Base-by-base conservation (phyloP, 495 filamentous ascomycete species). In the Hypomontagnella monticulosa region DNA sequence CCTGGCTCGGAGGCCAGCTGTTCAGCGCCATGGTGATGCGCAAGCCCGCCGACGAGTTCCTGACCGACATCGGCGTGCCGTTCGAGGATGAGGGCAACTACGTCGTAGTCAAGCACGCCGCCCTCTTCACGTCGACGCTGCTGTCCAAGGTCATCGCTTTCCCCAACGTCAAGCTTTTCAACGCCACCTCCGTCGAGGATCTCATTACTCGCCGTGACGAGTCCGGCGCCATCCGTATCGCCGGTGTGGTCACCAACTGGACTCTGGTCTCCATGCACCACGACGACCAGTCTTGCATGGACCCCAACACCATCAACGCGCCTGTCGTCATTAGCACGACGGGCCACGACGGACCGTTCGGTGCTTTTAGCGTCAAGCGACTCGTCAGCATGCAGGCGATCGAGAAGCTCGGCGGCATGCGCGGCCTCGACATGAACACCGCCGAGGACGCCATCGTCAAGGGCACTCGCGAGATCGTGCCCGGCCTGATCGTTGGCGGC, bases 101-200 rank as follows among this genome's bases (percentile, higher is more conserved):
- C 73, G 91, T 96, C 16, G 91, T 96, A 1, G 92, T 97, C 73
- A 96, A 93, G 85, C 93, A 97, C 79, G 93, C 93, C 14, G 91
- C 93, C 4, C 85, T 95, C 49, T 96, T 97, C 80, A 97, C 92
- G 20, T 91, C 88, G 54, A 96, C 93, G 14, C 82, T 97, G 53
- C 76, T 97, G 69, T 88, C 88, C 56, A 88, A 88, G 75, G 93
- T 97, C 12, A 81, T 97, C 36, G 66, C 81, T 18, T 91, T 93
- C 83, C 90, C 90, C 56, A 97, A 97, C 78, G 85, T 97, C 76
- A 97, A 97, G 85, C 86, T 97, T 66, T 97, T 97, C 86, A 97
- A 97, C 71, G 93, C 93, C 41, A 97, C 93, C 38, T 81, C 88
- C 19, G 93, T 97, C 37, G 93, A 97, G 78, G 93, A 97, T 75